Evolutionary conservation across 257 asterid genomes (phyloP).

Genomic region (Solanum sejunctum): DNA sequence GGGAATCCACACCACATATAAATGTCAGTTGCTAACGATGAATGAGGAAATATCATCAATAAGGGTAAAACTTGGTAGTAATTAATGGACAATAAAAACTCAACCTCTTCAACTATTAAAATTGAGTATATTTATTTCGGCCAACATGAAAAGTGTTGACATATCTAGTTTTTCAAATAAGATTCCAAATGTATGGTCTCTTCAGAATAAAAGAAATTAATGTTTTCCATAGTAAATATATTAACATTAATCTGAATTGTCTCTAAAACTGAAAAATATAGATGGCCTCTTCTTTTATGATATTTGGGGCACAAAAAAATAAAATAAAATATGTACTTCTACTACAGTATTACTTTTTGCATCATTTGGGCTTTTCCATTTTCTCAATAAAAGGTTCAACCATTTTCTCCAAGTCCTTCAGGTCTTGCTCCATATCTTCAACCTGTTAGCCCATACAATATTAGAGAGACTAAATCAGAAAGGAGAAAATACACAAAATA

Average conservation of each 20-base stretch:
- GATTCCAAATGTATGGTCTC: not conserved
- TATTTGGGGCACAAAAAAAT: not conserved
- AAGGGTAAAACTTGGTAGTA: too few relatives aligned
- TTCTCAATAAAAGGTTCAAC: constrained; percentile 39
- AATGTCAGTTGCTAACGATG: not conserved
- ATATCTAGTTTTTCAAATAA: too few relatives aligned
- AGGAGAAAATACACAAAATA: too few relatives aligned
- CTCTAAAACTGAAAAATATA: not conserved
- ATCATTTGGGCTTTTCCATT: constrained; percentile 3
- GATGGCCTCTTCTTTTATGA: not conserved
- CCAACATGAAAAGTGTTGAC: too few relatives aligned
- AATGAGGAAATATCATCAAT: not conserved
- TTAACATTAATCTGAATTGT: not conserved
- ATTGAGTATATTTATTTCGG: too few relatives aligned
- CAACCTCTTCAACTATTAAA: too few relatives aligned
- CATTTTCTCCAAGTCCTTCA: constrained; percentile 37
- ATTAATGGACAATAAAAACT: too few relatives aligned
- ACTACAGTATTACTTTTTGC: constrained; percentile 2
- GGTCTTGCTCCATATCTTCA: constrained; percentile 48
- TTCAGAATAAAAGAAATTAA: not conserved
- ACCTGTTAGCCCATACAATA: constrained; percentile 15
- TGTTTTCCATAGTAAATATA: not conserved
- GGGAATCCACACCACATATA: too few relatives aligned
- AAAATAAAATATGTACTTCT: not conserved
- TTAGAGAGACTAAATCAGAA: not conserved